Evolutionary conservation across 257 asterid species (phyloP).

Genomic region (Striga asiatica): DNA sequence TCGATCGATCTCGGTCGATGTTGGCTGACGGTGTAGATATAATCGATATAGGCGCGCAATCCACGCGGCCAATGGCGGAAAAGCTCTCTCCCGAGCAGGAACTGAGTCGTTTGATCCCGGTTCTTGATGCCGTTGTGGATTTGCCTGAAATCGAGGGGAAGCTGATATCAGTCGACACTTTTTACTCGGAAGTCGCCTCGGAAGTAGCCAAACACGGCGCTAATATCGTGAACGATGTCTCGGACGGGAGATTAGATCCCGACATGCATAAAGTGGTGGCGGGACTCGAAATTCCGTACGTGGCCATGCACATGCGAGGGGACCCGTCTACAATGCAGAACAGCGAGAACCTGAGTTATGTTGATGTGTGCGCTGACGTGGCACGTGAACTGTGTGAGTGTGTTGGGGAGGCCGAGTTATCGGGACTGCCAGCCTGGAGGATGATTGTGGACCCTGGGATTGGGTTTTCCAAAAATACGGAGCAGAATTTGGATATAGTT

Average conservation of each 20-base stretch:
- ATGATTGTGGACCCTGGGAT: constrained; percentile 76
- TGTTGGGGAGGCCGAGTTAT: constrained; percentile 59
- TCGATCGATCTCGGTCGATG: constrained; percentile 54
- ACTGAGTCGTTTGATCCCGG: constrained; percentile 65
- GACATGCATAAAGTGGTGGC: constrained; percentile 48
- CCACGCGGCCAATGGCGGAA: constrained; percentile 81
- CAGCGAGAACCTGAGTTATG: constrained; percentile 42
- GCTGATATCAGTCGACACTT: constrained; percentile 72
- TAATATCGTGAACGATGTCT: constrained; percentile 67
- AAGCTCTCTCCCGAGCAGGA: constrained; percentile 71
- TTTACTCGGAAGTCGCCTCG: constrained; percentile 69
- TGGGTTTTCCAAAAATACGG: constrained; percentile 83
- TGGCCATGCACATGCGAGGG: no score
- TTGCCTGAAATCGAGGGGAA: constrained; percentile 78
- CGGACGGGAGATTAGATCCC: constrained; percentile 59
- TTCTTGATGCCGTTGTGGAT: constrained; percentile 52
- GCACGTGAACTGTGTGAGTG: constrained; percentile 42
- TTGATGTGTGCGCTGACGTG: constrained; percentile 53
- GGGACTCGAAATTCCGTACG: constrained; percentile 50
- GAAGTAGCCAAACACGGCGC: constrained; percentile 76
- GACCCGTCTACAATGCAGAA: no score
- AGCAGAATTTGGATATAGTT: constrained; percentile 61
- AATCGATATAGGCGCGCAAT: constrained; percentile 89
- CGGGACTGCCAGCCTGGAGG: constrained; percentile 96
- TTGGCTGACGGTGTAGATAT: constrained; percentile 68